phyloP scores from a whole-genome alignment of 148 eudicot species.

The Oxyria digyna region DNA sequence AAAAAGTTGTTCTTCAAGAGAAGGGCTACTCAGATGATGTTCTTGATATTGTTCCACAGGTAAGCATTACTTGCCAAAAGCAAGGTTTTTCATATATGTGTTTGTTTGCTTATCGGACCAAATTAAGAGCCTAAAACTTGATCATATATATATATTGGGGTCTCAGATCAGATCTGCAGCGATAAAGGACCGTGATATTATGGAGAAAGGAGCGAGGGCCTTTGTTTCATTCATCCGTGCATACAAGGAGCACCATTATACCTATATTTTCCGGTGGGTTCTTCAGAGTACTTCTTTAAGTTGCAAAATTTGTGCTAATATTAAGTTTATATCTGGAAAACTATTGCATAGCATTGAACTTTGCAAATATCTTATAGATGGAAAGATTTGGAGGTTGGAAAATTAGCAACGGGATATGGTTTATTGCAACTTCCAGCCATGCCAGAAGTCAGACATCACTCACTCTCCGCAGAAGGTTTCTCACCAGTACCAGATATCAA shows the following conservation, averaged over 20 bases:
- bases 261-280: conserved; percentile 64
- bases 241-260: conserved; percentile 85
- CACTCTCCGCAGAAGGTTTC: conserved; percentile 65
- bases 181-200: conserved; percentile 70
- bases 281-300: not conserved
- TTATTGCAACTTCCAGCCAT: conserved; percentile 74
- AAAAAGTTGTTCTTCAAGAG: conserved; percentile 60
- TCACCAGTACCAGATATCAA: conserved; percentile 56
- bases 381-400: conserved; percentile 88
- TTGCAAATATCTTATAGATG: conserved; percentile 24
- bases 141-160: not conserved
- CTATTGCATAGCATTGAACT: not conserved
- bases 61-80: conserved; percentile 17
- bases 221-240: conserved; percentile 83
- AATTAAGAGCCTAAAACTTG: no score
- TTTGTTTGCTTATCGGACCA: not conserved
- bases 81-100: not conserved
- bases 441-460: conserved; percentile 63
- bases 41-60: conserved; percentile 56
- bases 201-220: conserved; percentile 87
- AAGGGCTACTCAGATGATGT: conserved; percentile 40
- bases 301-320: not conserved
- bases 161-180: conserved; percentile 71
- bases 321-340: not conserved
- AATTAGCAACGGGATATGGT: conserved; percentile 90